These are phyloP conservation scores for Microascus cirrosus DNA, from an alignment of 2,329 filamentous ascomycete species.

Conservation along the genomic window DNA sequence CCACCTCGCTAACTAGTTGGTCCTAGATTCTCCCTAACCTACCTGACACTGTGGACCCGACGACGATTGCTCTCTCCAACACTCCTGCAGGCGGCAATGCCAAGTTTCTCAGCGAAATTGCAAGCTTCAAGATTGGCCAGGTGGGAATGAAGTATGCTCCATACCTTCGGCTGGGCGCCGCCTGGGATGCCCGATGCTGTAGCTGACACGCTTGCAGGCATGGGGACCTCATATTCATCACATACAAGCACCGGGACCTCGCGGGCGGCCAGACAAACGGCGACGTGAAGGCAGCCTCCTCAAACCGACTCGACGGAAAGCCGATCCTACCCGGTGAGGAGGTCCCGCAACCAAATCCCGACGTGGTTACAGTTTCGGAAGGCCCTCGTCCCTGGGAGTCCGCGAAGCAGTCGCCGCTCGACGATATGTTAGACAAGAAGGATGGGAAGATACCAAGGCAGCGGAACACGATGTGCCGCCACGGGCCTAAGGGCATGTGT, in stretches of 20 bases:
- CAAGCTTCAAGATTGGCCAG: slow-evolving; percentile 41
- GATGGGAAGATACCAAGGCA: slow-evolving; percentile 80
- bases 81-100: slow-evolving; percentile 45
- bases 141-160: slow-evolving; percentile 45
- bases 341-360: slow-evolving; percentile 58
- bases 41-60: slow-evolving; percentile 49
- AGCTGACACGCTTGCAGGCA: slow-evolving; percentile 42
- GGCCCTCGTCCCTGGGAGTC: slow-evolving; percentile 60
- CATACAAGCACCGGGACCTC: slow-evolving; percentile 55
- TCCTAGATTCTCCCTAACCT: slow-evolving; percentile 45
- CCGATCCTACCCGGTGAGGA: slow-evolving; percentile 60
- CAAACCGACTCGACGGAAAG: slow-evolving; percentile 68
- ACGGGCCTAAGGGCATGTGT: slow-evolving; percentile 96
- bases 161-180: background rate
- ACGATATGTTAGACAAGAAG: slow-evolving; percentile 74
- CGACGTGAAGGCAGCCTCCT: slow-evolving; percentile 27
- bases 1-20: background rate
- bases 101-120: slow-evolving; percentile 47
- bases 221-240: slow-evolving; percentile 82
- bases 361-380: slow-evolving; percentile 47
- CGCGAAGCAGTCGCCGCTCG: slow-evolving; percentile 76
- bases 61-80: slow-evolving; percentile 51
- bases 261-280: slow-evolving; percentile 22
- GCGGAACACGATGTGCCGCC: slow-evolving; percentile 84
- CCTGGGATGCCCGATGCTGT: background rate